Base-by-base conservation (phyloP, 345 rosid genomes). In the Physaria fendleri region DNA sequence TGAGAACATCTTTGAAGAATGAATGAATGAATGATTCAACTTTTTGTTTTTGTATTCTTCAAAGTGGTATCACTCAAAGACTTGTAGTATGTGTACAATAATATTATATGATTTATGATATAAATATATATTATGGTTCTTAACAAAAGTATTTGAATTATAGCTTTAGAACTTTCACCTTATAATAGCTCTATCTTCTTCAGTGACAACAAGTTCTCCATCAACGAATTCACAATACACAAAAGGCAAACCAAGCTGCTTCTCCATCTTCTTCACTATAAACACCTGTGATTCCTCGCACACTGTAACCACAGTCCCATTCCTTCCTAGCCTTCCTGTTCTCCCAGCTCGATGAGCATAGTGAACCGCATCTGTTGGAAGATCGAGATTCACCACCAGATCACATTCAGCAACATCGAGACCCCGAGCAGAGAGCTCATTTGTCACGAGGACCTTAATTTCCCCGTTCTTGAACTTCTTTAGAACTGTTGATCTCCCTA, bases 391-490 rank as follows among this genome's bases (percentile, higher is more conserved):
- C 48, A 89, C 88, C 66, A 89, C 97, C 9, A 89, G 84, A 61
- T 89, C 99, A 54, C 99, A 87, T 57, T 93, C 94, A 0, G 90
- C 87, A 23, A 93, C 85, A 38, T 87, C 99, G 49, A 89, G 75
- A 30, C 94, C 99, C 75, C 99, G 77, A 32, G 97, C 99, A 1
- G 99, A 87, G 34, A 93, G 89, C 82, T 89, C 97, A 60, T 93
- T 89, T 0, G 97, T 89, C 59, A 89, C 84, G 0, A 93, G 79
- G 21, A 89, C 82, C 65, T 91, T 79, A 55, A 87, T 52, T 53
- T 87, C 83, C n/a, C 97, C 97, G 59, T 73, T 78, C 83, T 87
- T 93, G 78, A 93, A 93, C 47, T 75, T 86, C 76, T 87, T 89
- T 37, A 87, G 64, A 54, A 84, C 77, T 25, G 85, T 87, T 44